Evolutionary conservation across 2,329 filamentous ascomycete species (phyloP).

Genomic region (Talaromyces sp.): DNA sequence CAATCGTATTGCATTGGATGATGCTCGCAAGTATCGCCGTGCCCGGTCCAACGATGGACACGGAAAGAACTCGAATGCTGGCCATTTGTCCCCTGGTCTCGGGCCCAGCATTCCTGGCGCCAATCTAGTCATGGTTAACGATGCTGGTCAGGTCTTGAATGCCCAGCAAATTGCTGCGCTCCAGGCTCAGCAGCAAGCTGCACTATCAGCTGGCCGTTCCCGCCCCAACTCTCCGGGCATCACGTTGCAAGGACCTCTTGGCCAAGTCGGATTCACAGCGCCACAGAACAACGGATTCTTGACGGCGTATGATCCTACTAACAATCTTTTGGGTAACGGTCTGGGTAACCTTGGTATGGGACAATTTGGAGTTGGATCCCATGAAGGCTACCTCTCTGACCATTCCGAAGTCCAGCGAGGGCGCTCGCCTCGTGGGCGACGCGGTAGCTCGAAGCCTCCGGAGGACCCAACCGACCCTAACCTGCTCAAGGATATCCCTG

Average conservation of each 20-base stretch:
- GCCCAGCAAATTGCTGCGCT: slow-evolving; percentile 79
- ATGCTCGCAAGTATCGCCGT: slow-evolving; percentile 92
- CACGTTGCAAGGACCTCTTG: slow-evolving; percentile 65
- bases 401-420: slow-evolving; percentile 88
- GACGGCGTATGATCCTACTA: slow-evolving; percentile 72
- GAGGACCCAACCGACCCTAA: slow-evolving; percentile 92
- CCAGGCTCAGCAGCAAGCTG: slow-evolving; percentile 60
- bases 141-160: slow-evolving; percentile 80
- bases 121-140: slow-evolving; percentile 91
- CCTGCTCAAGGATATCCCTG: slow-evolving; percentile 89
- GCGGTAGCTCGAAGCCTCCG: slow-evolving; percentile 93
- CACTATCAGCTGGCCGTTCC: slow-evolving; percentile 65
- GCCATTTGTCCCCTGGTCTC: slow-evolving; percentile 62
- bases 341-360: slow-evolving; percentile 67
- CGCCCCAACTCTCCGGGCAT: slow-evolving; percentile 86
- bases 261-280: slow-evolving; percentile 68
- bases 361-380: slow-evolving; percentile 63
- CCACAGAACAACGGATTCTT: slow-evolving; percentile 94
- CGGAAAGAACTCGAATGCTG: slow-evolving; percentile 35
- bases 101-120: slow-evolving; percentile 61
- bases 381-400: slow-evolving; percentile 87
- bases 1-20: slow-evolving; percentile 93
- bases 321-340: slow-evolving; percentile 65
- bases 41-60: slow-evolving; percentile 79
- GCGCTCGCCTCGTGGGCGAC: slow-evolving; percentile 82